Conservation (phyloP, 495 filamentous ascomycete genomes). For the Zalerion maritima region DNA sequence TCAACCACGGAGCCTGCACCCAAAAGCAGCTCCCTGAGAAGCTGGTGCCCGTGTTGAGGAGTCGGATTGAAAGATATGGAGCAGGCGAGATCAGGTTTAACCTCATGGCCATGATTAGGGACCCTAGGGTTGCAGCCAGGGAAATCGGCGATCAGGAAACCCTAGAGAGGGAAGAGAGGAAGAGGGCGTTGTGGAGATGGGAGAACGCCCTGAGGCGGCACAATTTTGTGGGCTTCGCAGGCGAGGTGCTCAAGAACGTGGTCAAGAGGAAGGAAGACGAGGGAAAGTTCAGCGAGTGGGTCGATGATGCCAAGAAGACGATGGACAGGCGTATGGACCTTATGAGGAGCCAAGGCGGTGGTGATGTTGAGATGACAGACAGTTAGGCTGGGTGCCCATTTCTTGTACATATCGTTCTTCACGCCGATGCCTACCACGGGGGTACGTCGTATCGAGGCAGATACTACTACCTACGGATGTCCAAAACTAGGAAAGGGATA, state of each 20-base stretch:
- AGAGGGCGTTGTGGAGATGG: constrained; percentile 78
- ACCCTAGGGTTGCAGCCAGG: constrained; percentile 57
- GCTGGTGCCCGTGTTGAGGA: constrained; percentile 74
- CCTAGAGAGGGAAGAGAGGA: constrained; percentile 66
- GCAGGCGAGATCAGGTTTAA: constrained; percentile 86
- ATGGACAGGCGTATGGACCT: constrained; percentile 54
- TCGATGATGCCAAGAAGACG: constrained; percentile 59
- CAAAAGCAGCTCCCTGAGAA: constrained; percentile 58
- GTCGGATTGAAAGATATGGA: constrained; percentile 75
- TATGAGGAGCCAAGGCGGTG: no score
- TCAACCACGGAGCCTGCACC: constrained; percentile 65
- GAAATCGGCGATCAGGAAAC: constrained; percentile 74
- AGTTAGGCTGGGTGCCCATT: no score
- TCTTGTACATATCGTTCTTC: no score
- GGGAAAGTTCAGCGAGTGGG: constrained; percentile 61
- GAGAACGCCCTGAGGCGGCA: constrained; percentile 88
- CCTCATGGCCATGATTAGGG: constrained; percentile 78
- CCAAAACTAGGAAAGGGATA: no score
- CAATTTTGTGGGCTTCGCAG: constrained; percentile 94
- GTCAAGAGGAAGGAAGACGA: constrained; percentile 51
- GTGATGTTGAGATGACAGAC: no score
- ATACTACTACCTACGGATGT: no score
- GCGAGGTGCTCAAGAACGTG: constrained; percentile 79
- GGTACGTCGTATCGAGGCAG: no score
- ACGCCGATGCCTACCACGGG: no score